Evolutionary conservation across 352 stramenopile species (phyloP), one percentile per base, ranked within the genome.

Genomic region (Pythium dissimile): DNA sequence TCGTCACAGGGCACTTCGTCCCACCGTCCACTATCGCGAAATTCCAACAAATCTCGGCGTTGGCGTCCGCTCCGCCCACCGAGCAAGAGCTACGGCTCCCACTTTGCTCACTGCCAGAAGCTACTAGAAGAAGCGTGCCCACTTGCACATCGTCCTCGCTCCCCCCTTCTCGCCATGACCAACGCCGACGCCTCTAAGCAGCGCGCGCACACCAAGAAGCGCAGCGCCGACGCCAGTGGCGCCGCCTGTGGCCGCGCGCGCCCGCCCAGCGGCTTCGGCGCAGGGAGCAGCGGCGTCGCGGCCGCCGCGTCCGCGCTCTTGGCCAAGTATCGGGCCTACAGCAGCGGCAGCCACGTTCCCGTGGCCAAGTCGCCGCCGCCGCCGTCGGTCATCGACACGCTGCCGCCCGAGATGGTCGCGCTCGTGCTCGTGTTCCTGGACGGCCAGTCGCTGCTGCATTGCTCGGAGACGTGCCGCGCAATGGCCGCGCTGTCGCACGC

Each of bases 401-500:
- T 89, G 30, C 80, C 82, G 9, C 67, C 74, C 13, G 81, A 92
- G 46, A 45, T 85, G 31, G 49, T 89, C 32, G 69, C 68, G 18
- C 59, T 80, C 5, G 66, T 76, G 47, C 47, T 89, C 26, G 58
- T 55, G 7, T 67, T 74, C 44, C 57, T 88, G 11, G 82, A 92
- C 49, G 82, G 82, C 1, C 58, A 63, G 41, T 81, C 79, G 62
- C 64, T 89, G 49, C 46, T 92, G 48, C 54, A 56, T 8, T 84
- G 72, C 60, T 60, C 75, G 3, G 46, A 67, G 16, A 73, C 76
- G 10, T 89, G 79, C 37, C 66, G 66, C 9, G 47, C 71, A 9
- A 72, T 88, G 49, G 60, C 73, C 11, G 34, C 39, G 47, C 70
- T 87, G 26, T 77, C 80, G 34, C 77, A 88, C 50, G 66, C 81